A percentile compares a stretch with the other conserved stretches of the same genome.
These are phyloP conservation scores for Penicillium glabrum DNA, from an alignment of 2,329 filamentous ascomycete species.

Conservation along the genomic window DNA sequence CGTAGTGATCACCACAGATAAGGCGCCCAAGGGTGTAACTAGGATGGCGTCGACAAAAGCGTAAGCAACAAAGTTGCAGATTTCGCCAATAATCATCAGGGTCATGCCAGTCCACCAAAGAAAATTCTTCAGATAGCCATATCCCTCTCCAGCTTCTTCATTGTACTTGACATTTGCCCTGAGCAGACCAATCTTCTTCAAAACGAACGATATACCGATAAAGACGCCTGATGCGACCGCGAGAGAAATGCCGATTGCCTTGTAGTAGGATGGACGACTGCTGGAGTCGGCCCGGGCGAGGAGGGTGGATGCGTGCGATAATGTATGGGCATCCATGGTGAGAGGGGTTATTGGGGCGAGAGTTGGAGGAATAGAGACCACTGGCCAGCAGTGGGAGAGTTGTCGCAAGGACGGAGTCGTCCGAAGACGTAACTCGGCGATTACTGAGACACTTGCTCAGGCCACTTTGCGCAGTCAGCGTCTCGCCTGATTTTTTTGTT, in stretches of 20 bases:
- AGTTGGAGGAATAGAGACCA: slow-evolving; percentile 35
- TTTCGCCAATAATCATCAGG: slow-evolving; percentile 93
- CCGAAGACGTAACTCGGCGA: slow-evolving; percentile 23
- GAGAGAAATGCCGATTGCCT: slow-evolving; percentile 80
- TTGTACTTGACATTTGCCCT: slow-evolving; percentile 96
- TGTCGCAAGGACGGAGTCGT: slow-evolving; percentile 20
- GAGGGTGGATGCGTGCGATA: slow-evolving; percentile 43
- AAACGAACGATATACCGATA: slow-evolving; percentile 90
- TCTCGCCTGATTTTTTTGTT: slow-evolving; percentile 1
- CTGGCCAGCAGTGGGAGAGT: slow-evolving; percentile 26
- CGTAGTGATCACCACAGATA: slow-evolving; percentile 90
- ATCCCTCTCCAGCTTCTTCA: slow-evolving; percentile 91
- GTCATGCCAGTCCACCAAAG: slow-evolving; percentile 98
- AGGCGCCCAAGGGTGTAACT: slow-evolving; percentile 85
- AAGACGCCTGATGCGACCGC: slow-evolving; percentile 87
- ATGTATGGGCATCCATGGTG: slow-evolving; percentile 19
- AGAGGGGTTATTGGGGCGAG: slow-evolving; percentile 30
- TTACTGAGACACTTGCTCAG: slow-evolving; percentile 21
- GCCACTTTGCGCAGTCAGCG: slow-evolving; percentile 15
- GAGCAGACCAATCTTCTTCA: slow-evolving; percentile 90
- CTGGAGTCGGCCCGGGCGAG: slow-evolving; percentile 44
- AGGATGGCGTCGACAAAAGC: slow-evolving; percentile 95
- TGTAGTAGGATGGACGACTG: slow-evolving; percentile 64
- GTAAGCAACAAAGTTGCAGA: slow-evolving; percentile 97
- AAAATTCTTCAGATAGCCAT: slow-evolving; percentile 91